Percentiles rank a stretch among this genome's conserved stretches.
Conservation (phyloP, 495 filamentous ascomycete species). For the Trichoderma erinaceum region DNA sequence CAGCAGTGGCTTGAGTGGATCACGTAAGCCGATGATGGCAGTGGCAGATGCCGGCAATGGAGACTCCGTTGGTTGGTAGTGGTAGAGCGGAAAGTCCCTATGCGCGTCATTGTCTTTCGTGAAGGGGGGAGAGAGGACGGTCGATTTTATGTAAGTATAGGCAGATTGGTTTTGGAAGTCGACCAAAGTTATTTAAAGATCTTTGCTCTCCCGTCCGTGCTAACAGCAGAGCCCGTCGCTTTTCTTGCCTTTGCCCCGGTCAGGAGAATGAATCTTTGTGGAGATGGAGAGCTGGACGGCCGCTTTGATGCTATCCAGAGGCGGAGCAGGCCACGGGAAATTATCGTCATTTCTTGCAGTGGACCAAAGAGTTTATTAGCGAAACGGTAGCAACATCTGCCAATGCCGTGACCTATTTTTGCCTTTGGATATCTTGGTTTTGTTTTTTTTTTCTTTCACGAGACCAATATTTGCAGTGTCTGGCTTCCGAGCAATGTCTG, state of each 20-base stretch:
- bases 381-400: not conserved
- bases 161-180: too few relatives aligned
- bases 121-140: too few relatives aligned
- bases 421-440: not conserved
- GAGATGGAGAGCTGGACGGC: not conserved
- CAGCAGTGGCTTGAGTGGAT: too few relatives aligned
- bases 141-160: too few relatives aligned
- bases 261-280: not conserved
- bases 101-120: too few relatives aligned
- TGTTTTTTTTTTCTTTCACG: not conserved
- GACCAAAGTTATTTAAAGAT: too few relatives aligned
- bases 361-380: not conserved
- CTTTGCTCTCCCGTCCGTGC: too few relatives aligned
- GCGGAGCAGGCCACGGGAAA: not conserved
- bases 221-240: too few relatives aligned
- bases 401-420: not conserved
- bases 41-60: too few relatives aligned
- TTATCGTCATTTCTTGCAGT: constrained; percentile 12
- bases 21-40: too few relatives aligned
- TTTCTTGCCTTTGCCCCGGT: not conserved
- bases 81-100: too few relatives aligned
- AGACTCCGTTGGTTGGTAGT: too few relatives aligned
- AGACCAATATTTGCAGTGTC: not conserved
- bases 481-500: not conserved
- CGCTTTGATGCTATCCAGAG: not conserved